Percentiles rank a stretch among this genome's conserved stretches.
These are phyloP conservation scores for Cordyceps farinosa DNA, from an alignment of 2,329 filamentous ascomycete genomes.

Conservation along the genomic window DNA sequence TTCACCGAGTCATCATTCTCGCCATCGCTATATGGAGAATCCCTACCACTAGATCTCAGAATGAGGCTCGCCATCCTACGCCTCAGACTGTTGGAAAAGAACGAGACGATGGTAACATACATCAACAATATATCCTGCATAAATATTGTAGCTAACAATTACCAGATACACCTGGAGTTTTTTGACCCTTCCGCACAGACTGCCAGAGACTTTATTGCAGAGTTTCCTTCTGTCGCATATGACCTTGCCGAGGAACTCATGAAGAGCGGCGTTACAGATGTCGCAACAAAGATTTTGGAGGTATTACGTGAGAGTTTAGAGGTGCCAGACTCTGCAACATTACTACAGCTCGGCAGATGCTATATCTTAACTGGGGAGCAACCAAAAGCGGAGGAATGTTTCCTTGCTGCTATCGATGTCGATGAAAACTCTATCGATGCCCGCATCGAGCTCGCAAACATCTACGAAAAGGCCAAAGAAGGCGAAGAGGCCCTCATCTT, in stretches of 20 bases:
- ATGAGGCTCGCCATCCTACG: slow-evolving; percentile 81
- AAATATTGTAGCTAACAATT: slow-evolving; percentile 14
- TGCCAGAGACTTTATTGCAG: slow-evolving; percentile 48
- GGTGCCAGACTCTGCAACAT: slow-evolving; percentile 48
- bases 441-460: slow-evolving; percentile 73
- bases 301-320: slow-evolving; percentile 48
- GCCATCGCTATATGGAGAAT: slow-evolving; percentile 61
- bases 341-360: slow-evolving; percentile 62
- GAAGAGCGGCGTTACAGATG: slow-evolving; percentile 25
- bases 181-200: slow-evolving; percentile 60
- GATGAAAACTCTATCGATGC: slow-evolving; percentile 72
- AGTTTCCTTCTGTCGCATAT: slow-evolving; percentile 76
- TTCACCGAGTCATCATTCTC: slow-evolving; percentile 55
- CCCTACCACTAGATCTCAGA: slow-evolving; percentile 76
- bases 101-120: slow-evolving; percentile 68
- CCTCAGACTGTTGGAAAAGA: slow-evolving; percentile 62
- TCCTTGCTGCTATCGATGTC: slow-evolving; percentile 68
- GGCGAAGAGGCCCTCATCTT: slow-evolving; percentile 74
- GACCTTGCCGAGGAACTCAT: slow-evolving; percentile 54
- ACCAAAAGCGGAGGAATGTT: slow-evolving; percentile 71
- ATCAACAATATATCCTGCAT: slow-evolving; percentile 17
- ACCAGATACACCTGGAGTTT: slow-evolving; percentile 63
- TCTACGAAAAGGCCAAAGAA: slow-evolving; percentile 74
- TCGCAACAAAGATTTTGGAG: slow-evolving; percentile 55
- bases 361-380: slow-evolving; percentile 62